These are phyloP conservation scores for Bolboschoenoplectus hybrid DNA, from an alignment of 202 grass and related monocot species.

Conservation along the genomic window DNA sequence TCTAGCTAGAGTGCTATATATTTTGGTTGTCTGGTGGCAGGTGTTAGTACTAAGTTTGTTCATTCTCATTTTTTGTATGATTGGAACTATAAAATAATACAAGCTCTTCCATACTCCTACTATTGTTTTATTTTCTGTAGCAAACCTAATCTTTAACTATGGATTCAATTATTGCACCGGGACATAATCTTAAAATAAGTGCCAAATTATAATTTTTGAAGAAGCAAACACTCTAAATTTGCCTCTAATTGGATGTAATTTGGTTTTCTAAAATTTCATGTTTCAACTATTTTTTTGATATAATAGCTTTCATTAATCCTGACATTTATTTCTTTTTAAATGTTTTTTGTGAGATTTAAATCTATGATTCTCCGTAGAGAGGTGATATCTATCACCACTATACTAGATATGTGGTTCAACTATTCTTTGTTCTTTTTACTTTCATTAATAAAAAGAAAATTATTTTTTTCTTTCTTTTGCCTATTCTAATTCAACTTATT, in stretches of 20 bases:
- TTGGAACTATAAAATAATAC: constrained; percentile 29
- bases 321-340: too few relatives aligned
- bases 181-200: constrained; percentile 27
- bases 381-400: too few relatives aligned
- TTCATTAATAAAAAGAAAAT: neutral
- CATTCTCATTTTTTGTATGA: constrained; percentile 42
- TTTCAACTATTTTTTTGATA: neutral
- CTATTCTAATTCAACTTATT: neutral
- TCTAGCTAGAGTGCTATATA: constrained; percentile 29
- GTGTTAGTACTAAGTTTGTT: constrained; percentile 39
- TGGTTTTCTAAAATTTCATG: neutral
- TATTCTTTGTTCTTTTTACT: too few relatives aligned
- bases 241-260: neutral
- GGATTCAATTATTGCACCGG: constrained; percentile 33
- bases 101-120: constrained; percentile 23
- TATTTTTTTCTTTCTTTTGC: neutral
- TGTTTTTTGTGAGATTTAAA: too few relatives aligned
- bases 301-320: neutral
- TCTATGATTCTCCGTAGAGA: too few relatives aligned
- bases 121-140: constrained; percentile 23
- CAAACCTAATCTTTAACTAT: constrained; percentile 14
- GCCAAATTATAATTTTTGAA: constrained; percentile 17
- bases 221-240: neutral
- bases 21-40: constrained; percentile 26
- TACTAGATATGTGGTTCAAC: too few relatives aligned